These are phyloP conservation scores for Sarocladiaceae sp. DNA, from an alignment of 2,329 filamentous ascomycete species.

Conservation along the genomic window DNA sequence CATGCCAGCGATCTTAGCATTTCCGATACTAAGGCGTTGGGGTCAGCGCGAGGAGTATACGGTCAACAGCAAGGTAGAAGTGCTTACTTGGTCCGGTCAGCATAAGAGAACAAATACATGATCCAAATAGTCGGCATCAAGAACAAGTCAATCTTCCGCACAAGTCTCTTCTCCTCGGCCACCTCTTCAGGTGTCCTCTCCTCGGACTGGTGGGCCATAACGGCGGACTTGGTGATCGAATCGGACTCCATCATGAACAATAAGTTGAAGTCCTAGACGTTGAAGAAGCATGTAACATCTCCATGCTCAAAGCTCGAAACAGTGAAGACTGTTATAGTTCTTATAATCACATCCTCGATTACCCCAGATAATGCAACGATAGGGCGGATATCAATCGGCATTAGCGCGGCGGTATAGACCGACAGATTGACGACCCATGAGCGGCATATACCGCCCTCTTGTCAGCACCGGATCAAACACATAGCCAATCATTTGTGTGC, in stretches of 20 bases:
- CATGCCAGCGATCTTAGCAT: constrained; percentile 53
- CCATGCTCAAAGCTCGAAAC: too few relatives aligned
- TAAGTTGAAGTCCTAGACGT: neutral
- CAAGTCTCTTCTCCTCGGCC: constrained; percentile 9
- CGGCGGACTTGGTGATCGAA: neutral
- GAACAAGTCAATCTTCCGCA: constrained; percentile 30
- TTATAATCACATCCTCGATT: neutral
- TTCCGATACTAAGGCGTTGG: constrained; percentile 65
- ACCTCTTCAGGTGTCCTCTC: neutral
- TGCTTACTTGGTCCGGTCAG: constrained; percentile 18
- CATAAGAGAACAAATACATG: constrained; percentile 27
- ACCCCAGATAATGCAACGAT: neutral
- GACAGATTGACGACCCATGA: too few relatives aligned
- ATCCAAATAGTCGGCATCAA: constrained; percentile 47
- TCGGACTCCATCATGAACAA: neutral
- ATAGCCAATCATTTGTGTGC: neutral
- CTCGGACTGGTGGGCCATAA: neutral
- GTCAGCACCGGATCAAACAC: neutral
- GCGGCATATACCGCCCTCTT: too few relatives aligned
- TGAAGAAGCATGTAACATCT: too few relatives aligned
- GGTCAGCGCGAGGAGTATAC: too few relatives aligned
- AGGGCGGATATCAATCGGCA: neutral
- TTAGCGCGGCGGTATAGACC: neutral
- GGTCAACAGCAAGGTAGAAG: neutral
- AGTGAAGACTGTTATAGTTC: neutral